A percentile compares a stretch with the other conserved stretches of the same genome.
Evolutionary conservation across 2,329 filamentous ascomycete genomes (phyloP).

Genomic region (Hypoxylon sp.): DNA sequence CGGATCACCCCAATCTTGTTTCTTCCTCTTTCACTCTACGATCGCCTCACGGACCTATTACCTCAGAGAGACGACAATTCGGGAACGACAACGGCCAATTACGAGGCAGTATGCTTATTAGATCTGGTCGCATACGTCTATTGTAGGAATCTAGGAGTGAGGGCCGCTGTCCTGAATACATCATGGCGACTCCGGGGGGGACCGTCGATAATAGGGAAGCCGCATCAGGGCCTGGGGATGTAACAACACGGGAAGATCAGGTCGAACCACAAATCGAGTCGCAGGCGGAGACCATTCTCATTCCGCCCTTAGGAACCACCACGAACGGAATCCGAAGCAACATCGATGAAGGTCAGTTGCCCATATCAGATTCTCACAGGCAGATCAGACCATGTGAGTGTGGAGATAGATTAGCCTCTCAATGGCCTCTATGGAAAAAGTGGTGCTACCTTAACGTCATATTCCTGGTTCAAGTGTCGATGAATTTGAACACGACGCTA

Average conservation of each 20-base stretch:
- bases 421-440: constrained; percentile 70
- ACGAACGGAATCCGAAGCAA: background rate
- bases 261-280: background rate
- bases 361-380: constrained; percentile 1
- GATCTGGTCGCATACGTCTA: background rate
- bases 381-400: constrained; percentile 69
- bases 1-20: constrained; percentile 10
- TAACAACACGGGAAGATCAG: background rate
- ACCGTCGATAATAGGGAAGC: background rate
- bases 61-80: background rate
- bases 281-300: background rate
- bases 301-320: background rate
- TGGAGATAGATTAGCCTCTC: constrained; percentile 72
- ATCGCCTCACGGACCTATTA: background rate
- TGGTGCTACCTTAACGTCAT: constrained; percentile 76
- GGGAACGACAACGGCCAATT: background rate
- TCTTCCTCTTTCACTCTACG: constrained; percentile 7
- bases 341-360: background rate
- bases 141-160: background rate
- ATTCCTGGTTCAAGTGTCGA: constrained; percentile 77
- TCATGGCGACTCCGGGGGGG: background rate
- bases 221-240: background rate
- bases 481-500: constrained; percentile 81
- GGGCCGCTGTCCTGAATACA: background rate
- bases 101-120: constrained; percentile 8